A percentile compares a stretch with the other conserved stretches of the same genome.
These are phyloP conservation scores for Psilocybe sp. DNA, from an alignment of 768 basidiomycete species.

Conservation along the genomic window DNA sequence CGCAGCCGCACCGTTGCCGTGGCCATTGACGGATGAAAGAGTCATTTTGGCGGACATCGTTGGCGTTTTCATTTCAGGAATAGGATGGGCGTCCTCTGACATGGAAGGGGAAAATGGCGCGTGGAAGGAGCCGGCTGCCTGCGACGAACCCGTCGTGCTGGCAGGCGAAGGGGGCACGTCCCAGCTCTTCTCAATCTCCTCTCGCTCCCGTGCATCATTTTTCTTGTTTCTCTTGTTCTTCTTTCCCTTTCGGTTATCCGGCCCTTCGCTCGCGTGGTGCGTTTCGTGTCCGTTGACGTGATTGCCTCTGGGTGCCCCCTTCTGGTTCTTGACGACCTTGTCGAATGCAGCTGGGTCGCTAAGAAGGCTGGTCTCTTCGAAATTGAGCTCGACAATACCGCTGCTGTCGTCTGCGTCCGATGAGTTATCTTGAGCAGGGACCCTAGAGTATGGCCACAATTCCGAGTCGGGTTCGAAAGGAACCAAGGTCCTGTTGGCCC, in stretches of 20 bases:
- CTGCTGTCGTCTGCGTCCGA: conserved; percentile 39
- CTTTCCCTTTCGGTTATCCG: conserved; percentile 18
- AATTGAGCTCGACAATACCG: conserved; percentile 75
- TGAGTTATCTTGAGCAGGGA: conserved; percentile 32
- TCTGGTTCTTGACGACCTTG: conserved; percentile 29
- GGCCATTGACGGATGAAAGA: conserved; percentile 15
- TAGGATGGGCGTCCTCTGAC: conserved; percentile 12
- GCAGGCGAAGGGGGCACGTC: conserved; percentile 41
- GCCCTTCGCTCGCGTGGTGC: conserved; percentile 5
- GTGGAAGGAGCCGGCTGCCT: conserved; percentile 8
- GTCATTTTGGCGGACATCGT: conserved; percentile 22
- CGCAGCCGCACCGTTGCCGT: conserved; percentile 2
- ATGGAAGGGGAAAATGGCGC: conserved; percentile 22
- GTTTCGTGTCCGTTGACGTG: conserved; percentile 7
- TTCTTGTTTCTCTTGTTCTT: conserved; percentile 34
- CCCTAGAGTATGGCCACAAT: conserved; percentile 65
- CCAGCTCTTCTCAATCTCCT: conserved; percentile 61
- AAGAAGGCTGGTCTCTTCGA: conserved; percentile 68
- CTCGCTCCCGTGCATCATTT: conserved; percentile 36
- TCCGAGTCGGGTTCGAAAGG: conserved; percentile 66
- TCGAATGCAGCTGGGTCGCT: conserved; percentile 64
- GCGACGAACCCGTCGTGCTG: conserved; percentile 6
- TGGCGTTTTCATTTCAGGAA: conserved; percentile 26
- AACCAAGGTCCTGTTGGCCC: conserved; percentile 40
- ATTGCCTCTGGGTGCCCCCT: conserved; percentile 20